Percentiles rank a stretch among this genome's conserved stretches.
Evolutionary conservation across 2,329 filamentous ascomycete species (phyloP).

Genomic region (Fusarium sp.): DNA sequence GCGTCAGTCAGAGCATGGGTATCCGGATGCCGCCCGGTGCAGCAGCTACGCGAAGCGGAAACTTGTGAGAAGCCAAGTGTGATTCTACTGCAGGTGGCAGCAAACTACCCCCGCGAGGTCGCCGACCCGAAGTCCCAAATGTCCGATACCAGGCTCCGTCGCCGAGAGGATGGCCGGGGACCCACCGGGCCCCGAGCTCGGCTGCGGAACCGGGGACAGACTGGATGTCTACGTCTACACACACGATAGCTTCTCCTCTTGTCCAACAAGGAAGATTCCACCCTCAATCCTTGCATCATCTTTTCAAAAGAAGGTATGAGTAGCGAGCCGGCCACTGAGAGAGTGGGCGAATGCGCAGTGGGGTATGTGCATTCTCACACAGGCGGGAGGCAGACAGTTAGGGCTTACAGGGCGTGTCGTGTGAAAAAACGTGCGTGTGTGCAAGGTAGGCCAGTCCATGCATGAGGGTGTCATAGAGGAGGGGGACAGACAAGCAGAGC

Average conservation of each 20-base stretch:
- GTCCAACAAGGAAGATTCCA: constrained; percentile 4
- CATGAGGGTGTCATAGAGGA: constrained; percentile 21
- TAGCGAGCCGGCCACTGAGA: constrained; percentile 19
- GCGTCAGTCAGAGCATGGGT: constrained; percentile 51
- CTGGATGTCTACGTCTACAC: background rate
- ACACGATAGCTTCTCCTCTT: background rate
- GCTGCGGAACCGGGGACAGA: constrained; percentile 2
- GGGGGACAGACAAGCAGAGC: constrained; percentile 3
- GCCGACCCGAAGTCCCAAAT: constrained; percentile 17
- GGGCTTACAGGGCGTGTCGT: constrained; percentile 43
- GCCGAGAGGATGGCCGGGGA: constrained; percentile 16
- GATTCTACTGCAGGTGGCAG: background rate
- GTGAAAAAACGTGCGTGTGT: constrained; percentile 9
- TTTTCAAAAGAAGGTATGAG: background rate
- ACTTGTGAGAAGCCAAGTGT: constrained; percentile 43
- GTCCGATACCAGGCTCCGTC: constrained; percentile 3
- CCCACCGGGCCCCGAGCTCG: constrained; percentile 1
- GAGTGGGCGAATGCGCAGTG: constrained; percentile 15
- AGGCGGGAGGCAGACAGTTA: constrained; percentile 24
- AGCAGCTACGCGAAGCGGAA: constrained; percentile 49
- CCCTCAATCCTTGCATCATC: constrained; percentile 5
- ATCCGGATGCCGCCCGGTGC: constrained; percentile 68
- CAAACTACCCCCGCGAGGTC: background rate
- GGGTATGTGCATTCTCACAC: constrained; percentile 18
- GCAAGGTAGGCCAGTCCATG: constrained; percentile 6